Evolutionary conservation across 176 grass and related monocot genomes (phyloP), one percentile per base, ranked within the genome.

Genomic region (Musa troglodytarum): DNA sequence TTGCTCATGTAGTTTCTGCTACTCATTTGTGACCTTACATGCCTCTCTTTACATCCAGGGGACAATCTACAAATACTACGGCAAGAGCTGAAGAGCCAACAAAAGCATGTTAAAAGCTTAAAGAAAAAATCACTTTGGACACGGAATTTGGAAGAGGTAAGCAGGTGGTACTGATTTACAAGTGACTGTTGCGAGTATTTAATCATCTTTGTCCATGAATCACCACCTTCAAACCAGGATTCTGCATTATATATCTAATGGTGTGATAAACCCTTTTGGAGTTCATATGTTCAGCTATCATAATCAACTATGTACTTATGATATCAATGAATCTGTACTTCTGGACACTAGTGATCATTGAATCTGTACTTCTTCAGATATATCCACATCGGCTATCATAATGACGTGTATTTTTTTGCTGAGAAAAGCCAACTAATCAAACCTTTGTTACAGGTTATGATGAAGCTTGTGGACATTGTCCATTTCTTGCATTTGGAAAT

Each of bases 71-170:
- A 91, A 79, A 85, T 99, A 74, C 77, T 89, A 58, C 88, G 75
- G 73, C 84, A 89, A 70, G 95, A 94, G 65, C 67, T 99, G 58
- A 99, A 94, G 81, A 88, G 50, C 57, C 95, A 99, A 94, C 85
- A 65, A 74, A 91, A 82, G 70, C 88, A 94, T 74, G 95, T 99
- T 25, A 94, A 92, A 71, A 92, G 76, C 77, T 87, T 99, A 83
- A 89, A 99, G 84, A 99, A 87, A 85, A 87, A 86, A 87, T 94
- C 95, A 86, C 82, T 99, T 61, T 99, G 95, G 95, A 89, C 88
- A 65, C 94, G 82, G 71, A 88, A 78, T 65, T 79, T 99, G 71
- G 95, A 99, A 88, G 84, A 92, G 49, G 94, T 98, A 76, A 54
- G 80, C 66, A 82, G 34, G 11, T 73, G 66, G 64, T 71, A 24